A percentile compares a stretch with the other conserved stretches of the same genome.
phyloP scores from a whole-genome alignment of 208 protist genomes.

The Trypanosoma boissoni region DNA sequence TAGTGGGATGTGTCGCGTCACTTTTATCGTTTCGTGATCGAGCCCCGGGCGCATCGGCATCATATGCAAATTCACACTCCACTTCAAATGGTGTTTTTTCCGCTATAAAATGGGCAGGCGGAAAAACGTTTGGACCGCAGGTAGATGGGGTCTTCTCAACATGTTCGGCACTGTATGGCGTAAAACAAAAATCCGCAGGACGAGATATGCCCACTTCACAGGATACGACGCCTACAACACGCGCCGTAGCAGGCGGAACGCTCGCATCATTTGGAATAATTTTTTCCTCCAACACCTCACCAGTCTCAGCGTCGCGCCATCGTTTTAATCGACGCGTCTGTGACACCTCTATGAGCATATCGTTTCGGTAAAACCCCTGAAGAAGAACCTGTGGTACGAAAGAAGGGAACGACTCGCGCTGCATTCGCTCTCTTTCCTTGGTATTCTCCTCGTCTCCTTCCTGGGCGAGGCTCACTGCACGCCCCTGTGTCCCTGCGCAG shows the following conservation, averaged over 20 bases:
- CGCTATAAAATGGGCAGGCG: constrained; percentile 52
- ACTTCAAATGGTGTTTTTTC: constrained; percentile 44
- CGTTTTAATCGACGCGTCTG: constrained; percentile 40
- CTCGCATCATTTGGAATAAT: constrained; percentile 8
- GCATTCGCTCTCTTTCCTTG: constrained; percentile 16
- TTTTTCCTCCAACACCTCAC: constrained; percentile 46
- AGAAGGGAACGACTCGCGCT: constrained; percentile 65
- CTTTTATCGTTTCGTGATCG: background rate
- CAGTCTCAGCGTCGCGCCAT: constrained; percentile 41
- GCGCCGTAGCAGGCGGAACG: constrained; percentile 10
- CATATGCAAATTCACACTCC: constrained; percentile 35
- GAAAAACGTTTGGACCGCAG: constrained; percentile 57
- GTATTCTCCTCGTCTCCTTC: constrained; percentile 6
- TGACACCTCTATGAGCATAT: constrained; percentile 61
- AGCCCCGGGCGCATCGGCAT: background rate
- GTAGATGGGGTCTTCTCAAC: constrained; percentile 26
- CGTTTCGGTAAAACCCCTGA: constrained; percentile 71
- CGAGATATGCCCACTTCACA: constrained; percentile 58
- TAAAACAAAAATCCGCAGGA: constrained; percentile 76
- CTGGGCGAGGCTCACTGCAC: constrained; percentile 2
- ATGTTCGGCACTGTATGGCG: constrained; percentile 38
- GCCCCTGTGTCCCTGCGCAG: background rate
- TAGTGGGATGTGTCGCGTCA: background rate
- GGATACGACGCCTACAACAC: constrained; percentile 76
- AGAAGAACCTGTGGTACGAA: constrained; percentile 68